Percentiles rank a stretch among this genome's conserved stretches.
Evolutionary conservation across 805 yeast genomes (phyloP).

Genomic region (Peterozyma toletana): DNA sequence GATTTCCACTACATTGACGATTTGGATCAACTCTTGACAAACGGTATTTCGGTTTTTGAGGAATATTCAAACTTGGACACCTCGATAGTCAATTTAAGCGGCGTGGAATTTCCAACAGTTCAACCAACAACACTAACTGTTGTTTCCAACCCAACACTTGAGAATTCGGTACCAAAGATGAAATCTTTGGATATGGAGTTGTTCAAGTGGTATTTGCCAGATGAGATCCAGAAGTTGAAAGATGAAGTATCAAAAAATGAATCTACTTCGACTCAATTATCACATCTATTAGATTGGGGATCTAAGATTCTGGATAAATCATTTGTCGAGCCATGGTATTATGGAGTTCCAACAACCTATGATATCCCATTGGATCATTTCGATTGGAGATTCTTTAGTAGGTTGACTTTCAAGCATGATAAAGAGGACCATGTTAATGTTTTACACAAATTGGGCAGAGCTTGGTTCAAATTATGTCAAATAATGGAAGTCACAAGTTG

Average conservation of each 20-base stretch:
- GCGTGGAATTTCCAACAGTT: not conserved
- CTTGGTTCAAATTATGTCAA: constrained; percentile 38
- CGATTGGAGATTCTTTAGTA: constrained; percentile 45
- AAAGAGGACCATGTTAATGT: constrained; percentile 25
- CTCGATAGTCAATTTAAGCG: not conserved
- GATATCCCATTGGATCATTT: constrained; percentile 25
- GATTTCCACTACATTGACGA: not conserved
- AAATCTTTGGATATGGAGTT: not conserved
- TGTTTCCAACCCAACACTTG: not conserved
- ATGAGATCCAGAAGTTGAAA: constrained; percentile 1
- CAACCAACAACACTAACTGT: not conserved
- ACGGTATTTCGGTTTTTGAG: constrained; percentile 4
- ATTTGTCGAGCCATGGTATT: constrained; percentile 6
- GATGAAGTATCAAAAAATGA: not conserved
- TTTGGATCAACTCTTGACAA: not conserved
- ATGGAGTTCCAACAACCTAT: constrained; percentile 7
- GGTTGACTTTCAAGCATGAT: constrained; percentile 19
- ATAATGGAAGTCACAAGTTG: constrained; percentile 39
- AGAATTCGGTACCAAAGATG: too few relatives aligned
- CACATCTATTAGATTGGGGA: constrained; percentile 3
- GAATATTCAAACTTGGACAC: constrained; percentile 1
- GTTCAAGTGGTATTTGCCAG: constrained; percentile 6
- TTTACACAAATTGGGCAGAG: constrained; percentile 36
- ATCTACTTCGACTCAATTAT: not conserved
- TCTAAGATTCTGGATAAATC: not conserved